Evolutionary conservation across 192 early-diverging fungal species (phyloP), one percentile per base, ranked within the genome.

Genomic region (Entomortierella parvispora): DNA sequence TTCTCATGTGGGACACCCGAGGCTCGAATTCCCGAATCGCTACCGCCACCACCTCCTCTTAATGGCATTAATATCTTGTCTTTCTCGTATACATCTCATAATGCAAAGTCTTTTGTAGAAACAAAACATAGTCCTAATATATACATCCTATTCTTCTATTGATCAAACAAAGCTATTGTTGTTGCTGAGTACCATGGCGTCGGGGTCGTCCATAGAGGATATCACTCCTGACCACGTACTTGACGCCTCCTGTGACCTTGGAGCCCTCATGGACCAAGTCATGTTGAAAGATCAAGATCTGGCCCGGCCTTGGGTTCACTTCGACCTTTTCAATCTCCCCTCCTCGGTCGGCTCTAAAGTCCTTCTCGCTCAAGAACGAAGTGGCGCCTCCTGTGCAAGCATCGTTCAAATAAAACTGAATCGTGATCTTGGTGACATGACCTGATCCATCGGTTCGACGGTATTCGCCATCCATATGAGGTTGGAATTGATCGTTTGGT

Each of bases 201-300:
- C 15, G 42, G 34, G 31, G 23, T 33, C 8, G 17, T 40, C 72
- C 77, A 62, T 83, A 85, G 22, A 85, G 58, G 28, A 85, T 62
- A 65, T 85, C 84, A 17, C 55, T 71, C 45, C 84, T 42, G 62
- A 82, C 78, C 8, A 82, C 81, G 68, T 85, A 85, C 58, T 85
- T 85, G 44, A 56, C 58, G 2, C 84, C 84, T 18, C 58, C 32
- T 4, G 67, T n/a, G 32, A 85, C 71, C 26, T 46, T 42, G 18
- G 69, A 75, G 3, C 84, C 84, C 74, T 85, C 84, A 62, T 85
- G 84, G 7, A 74, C 40, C 43, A 85, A 51, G 62, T 59, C 23
- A 69, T 82, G 81, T 43, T 82, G 69, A 58, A 82, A 82, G 32
- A 82, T 25, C 42, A 82, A 33, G n/a, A 54, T 37, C 46, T 64